Evolutionary conservation across 2,329 filamentous ascomycete genomes (phyloP).

Genomic region (Neurospora sp.): DNA sequence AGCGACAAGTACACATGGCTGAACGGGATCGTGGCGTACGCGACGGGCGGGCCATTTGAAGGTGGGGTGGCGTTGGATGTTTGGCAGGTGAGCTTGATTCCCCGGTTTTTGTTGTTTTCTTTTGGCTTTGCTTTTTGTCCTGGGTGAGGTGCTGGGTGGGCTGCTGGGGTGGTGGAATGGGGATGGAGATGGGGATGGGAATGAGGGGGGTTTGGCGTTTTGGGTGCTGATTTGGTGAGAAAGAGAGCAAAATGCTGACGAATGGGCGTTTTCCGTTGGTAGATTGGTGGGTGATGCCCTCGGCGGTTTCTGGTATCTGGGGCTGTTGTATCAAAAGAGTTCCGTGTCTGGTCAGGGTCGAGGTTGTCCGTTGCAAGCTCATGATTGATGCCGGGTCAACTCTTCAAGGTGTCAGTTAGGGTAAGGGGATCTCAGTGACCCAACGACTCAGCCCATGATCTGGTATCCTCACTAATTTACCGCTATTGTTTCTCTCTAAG

Average conservation of each 20-base stretch:
- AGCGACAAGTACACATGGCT: constrained; percentile 28
- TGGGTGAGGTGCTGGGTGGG: background rate
- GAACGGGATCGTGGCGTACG: constrained; percentile 23
- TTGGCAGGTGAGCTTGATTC: constrained; percentile 15
- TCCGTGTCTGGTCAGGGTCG: background rate
- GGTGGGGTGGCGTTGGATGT: constrained; percentile 13
- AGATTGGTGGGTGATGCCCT: background rate
- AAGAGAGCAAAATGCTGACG: background rate
- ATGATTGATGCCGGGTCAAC: background rate
- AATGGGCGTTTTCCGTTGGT: background rate
- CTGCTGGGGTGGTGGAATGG: background rate
- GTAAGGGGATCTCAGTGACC: background rate
- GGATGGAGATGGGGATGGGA: background rate
- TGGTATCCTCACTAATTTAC: background rate
- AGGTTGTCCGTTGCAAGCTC: background rate
- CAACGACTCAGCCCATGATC: too few relatives aligned
- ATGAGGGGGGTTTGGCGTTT: background rate
- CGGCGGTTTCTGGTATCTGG: background rate
- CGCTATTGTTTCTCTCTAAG: background rate
- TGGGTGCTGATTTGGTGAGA: background rate
- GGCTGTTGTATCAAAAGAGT: background rate
- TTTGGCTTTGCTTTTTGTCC: constrained; percentile 7
- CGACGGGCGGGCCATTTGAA: constrained; percentile 10
- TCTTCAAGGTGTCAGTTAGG: background rate
- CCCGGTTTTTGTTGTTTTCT: constrained; percentile 1